phyloP scores from a whole-genome alignment of 371 early-diverging fungal genomes.

The Circinella umbellata region DNA sequence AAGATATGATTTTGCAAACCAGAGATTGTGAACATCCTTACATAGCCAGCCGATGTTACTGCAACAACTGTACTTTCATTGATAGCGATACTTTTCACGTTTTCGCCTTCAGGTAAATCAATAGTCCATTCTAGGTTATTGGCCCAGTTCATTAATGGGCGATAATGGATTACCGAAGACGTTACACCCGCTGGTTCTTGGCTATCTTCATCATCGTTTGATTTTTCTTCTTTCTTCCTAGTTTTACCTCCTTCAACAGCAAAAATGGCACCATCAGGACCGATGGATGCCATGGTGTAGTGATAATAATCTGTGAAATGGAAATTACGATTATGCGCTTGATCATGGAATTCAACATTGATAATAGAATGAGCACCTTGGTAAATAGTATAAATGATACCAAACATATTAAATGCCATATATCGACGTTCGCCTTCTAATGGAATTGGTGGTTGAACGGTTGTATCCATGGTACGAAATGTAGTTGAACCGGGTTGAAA shows the following conservation, averaged over 20 bases:
- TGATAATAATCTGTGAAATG: constrained; percentile 81
- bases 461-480: constrained; percentile 30
- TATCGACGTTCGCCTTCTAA: constrained; percentile 68
- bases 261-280: constrained; percentile 76
- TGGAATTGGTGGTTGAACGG: constrained; percentile 39
- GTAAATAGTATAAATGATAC: constrained; percentile 74
- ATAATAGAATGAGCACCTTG: constrained; percentile 75
- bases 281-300: constrained; percentile 77
- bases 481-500: constrained; percentile 69
- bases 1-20: constrained; percentile 80
- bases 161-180: constrained; percentile 63
- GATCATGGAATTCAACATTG: constrained; percentile 89
- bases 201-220: not conserved
- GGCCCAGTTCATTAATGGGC: constrained; percentile 67
- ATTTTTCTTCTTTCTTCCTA: not conserved
- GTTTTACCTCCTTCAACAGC: constrained; percentile 54
- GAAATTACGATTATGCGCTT: constrained; percentile 72
- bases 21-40: constrained; percentile 78
- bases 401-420: constrained; percentile 82
- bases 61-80: constrained; percentile 72
- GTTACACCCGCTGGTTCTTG: constrained; percentile 13
- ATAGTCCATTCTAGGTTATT: constrained; percentile 80
- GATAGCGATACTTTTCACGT: constrained; percentile 71
- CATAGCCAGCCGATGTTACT: constrained; percentile 73
- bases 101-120: constrained; percentile 69